Evolutionary conservation across 345 rosid species (phyloP).

Genomic region (Garcia nutans): DNA sequence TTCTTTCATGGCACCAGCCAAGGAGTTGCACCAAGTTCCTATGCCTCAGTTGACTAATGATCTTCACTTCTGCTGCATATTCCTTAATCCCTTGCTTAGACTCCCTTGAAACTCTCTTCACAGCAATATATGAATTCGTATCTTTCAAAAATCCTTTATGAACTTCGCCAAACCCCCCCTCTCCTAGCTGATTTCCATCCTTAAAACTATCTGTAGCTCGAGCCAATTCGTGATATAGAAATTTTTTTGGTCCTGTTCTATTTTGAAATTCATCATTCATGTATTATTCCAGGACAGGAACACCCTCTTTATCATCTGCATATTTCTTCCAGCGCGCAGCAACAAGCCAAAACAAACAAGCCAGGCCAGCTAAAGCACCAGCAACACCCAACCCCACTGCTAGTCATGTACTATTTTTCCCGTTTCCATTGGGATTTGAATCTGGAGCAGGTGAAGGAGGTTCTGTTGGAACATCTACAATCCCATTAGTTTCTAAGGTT

Average conservation of each 20-base stretch:
- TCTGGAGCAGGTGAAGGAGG: too few relatives aligned
- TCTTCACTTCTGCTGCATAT: slow-evolving; percentile 27
- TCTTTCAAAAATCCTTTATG: slow-evolving; percentile 23
- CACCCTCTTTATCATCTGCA: neutral
- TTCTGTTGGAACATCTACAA: too few relatives aligned
- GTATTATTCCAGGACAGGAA: neutral
- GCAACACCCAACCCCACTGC: slow-evolving; percentile 7
- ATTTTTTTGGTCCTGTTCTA: slow-evolving; percentile 26
- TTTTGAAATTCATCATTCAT: slow-evolving; percentile 20
- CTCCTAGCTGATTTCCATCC: slow-evolving; percentile 25
- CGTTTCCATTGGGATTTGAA: neutral
- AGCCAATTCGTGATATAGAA: slow-evolving; percentile 20
- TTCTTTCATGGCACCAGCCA: slow-evolving; percentile 40
- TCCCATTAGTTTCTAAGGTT: neutral
- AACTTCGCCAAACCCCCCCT: slow-evolving; percentile 36
- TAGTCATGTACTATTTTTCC: neutral
- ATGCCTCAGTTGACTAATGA: slow-evolving; percentile 35
- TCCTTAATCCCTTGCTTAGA: slow-evolving; percentile 27
- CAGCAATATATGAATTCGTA: neutral
- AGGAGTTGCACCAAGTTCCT: slow-evolving; percentile 32
- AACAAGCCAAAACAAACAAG: slow-evolving; percentile 3
- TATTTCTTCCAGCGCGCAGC: neutral
- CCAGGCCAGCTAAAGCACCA: neutral
- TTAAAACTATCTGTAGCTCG: slow-evolving; percentile 27
- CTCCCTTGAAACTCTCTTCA: slow-evolving; percentile 18